phyloP scores from a whole-genome alignment of 1,139 yeast genomes.

The Diutina pseudorugosa region DNA sequence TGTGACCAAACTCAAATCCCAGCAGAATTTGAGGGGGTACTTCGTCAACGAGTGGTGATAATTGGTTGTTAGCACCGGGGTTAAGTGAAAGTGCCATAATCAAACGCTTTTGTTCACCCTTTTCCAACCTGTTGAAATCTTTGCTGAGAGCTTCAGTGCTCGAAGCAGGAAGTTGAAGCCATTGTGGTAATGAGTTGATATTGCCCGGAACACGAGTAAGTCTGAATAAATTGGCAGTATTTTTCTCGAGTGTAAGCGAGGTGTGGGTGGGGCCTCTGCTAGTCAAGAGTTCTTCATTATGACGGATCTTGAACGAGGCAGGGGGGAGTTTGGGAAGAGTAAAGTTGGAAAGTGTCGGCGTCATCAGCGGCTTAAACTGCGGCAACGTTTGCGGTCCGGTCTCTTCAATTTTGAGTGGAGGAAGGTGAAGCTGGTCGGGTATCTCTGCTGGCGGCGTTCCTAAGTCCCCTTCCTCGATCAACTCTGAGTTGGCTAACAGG shows the following conservation, averaged over 20 bases:
- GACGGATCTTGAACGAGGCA: constrained; percentile 3
- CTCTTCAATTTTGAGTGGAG: background rate
- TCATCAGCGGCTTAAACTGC: background rate
- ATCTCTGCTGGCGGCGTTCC: background rate
- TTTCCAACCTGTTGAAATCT: constrained; percentile 22
- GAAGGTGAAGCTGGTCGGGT: background rate
- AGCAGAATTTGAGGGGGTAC: constrained; percentile 29
- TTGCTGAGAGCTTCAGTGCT: constrained; percentile 7
- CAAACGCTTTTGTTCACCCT: constrained; percentile 1
- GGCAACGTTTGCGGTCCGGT: background rate
- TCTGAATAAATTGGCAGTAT: background rate
- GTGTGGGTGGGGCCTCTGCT: background rate
- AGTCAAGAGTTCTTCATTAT: constrained; percentile 18
- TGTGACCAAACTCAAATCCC: constrained; percentile 66
- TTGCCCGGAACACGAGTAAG: background rate
- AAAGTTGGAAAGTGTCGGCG: background rate
- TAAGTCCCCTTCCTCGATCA: background rate
- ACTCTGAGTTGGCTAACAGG: background rate
- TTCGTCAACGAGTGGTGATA: constrained; percentile 5
- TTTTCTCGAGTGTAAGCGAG: background rate
- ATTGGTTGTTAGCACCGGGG: background rate
- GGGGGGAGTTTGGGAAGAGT: background rate
- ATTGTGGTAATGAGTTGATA: background rate
- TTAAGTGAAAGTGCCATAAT: constrained; percentile 8
- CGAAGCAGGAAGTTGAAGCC: background rate